phyloP scores from a whole-genome alignment of 345 rosid species.

The Syzygium aqueum region DNA sequence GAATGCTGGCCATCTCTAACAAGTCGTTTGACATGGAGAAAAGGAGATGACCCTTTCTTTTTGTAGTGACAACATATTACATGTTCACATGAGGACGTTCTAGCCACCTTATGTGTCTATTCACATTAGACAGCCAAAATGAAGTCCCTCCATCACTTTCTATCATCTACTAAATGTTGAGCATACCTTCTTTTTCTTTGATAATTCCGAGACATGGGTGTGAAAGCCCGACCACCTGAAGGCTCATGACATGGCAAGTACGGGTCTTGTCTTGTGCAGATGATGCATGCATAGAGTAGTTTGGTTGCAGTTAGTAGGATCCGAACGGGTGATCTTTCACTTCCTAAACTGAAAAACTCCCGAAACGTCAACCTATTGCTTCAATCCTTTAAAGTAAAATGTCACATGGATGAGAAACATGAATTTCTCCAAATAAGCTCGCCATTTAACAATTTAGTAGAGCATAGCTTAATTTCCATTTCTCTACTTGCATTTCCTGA shows the following conservation, averaged over 20 bases:
- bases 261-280: neutral
- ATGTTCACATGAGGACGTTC: neutral
- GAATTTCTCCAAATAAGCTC: neutral
- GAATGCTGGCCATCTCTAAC: neutral
- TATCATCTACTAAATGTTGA: neutral
- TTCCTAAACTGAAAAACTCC: neutral
- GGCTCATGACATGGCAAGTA: neutral
- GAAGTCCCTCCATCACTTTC: neutral
- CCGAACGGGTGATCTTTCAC: neutral
- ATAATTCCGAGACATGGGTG: neutral
- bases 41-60: neutral
- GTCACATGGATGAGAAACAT: neutral
- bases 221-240: neutral
- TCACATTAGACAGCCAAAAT: neutral
- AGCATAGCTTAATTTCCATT: neutral
- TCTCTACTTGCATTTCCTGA: neutral
- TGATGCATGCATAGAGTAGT: neutral
- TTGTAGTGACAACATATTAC: neutral
- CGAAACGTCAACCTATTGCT: neutral
- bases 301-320: neutral
- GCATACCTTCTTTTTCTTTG: neutral
- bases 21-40: neutral
- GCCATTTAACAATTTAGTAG: neutral
- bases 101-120: neutral
- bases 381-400: neutral